Evolutionary conservation across 345 rosid species (phyloP), one percentile per base, ranked within the genome.

Genomic region (Boechera stricta): DNA sequence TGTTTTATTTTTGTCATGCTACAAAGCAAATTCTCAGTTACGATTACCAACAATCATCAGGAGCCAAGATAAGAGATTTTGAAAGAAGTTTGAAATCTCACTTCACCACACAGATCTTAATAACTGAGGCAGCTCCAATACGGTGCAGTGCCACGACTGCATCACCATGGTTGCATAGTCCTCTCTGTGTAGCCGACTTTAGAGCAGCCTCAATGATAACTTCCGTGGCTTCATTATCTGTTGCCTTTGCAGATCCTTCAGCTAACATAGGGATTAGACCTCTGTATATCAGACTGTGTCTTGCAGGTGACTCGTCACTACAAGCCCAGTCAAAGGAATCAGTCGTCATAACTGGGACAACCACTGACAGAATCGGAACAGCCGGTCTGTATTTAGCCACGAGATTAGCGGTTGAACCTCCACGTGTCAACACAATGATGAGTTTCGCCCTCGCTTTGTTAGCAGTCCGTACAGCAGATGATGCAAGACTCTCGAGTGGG

Each of bases 311-410:
- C 83, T 92, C 98, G n/a, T 92, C 96, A 36, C 98, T 92, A 85
- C 91, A 86, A 42, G 73, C 51, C 98, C 98, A 92, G 77, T 92
- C 98, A 53, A 92, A 92, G 8, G 94, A 86, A 81, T 92, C 98
- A 2, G 96, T 92, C 0, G 96, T 87, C 81, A 92, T 71, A 35
- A 87, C 85, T 0, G 98, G 98, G 77, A 92, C 98, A 31, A 89
- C 94, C 64, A 92, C 98, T 0, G 96, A 92, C 32, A 92, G 86
- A 81, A 92, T 92, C 1, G 98, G 98, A 73, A 92, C 98, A 31
- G 98, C 92, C 1, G 98, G 98, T 72, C 98, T 85, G 83, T 92
- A 92, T 82, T 92, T 92, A 75, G 98, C 96, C 12, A 92, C 96
- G 76, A 92, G 74, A 76, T 90, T 92, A 45, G 98, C 98, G 2